Conservation (phyloP, 352 stramenopile species). For the Chrysophaeum taylorii region DNA sequence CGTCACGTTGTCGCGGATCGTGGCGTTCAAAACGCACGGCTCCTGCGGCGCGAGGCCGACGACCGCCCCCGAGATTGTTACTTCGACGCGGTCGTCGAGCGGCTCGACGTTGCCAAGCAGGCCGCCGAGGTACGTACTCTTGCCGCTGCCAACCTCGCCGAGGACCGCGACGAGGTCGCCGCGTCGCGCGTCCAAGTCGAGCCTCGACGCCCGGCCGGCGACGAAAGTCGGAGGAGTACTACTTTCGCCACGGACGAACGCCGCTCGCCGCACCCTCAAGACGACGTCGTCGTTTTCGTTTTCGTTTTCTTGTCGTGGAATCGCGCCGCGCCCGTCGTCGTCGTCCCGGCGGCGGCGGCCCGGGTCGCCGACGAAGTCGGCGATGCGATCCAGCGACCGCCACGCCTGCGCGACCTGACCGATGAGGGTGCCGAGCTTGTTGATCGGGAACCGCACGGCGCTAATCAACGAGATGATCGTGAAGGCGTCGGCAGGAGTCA, state of each 20-base stretch:
- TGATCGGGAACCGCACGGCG: conserved; percentile 54
- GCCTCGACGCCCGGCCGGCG: conserved; percentile 18
- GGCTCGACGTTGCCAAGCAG: conserved; percentile 47
- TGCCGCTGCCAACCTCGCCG: conserved; percentile 52
- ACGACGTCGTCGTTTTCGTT: conserved; percentile 4
- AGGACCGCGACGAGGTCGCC: conserved; percentile 27
- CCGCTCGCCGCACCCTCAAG: conserved; percentile 9
- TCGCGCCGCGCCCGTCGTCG: conserved; percentile 4
- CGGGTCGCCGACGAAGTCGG: conserved; percentile 35
- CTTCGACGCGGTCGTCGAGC: conserved; percentile 23
- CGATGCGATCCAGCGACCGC: conserved; percentile 34
- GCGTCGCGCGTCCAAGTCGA: conserved; percentile 32
- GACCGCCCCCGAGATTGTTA: too few species aligned
- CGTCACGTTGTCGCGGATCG: conserved; percentile 57
- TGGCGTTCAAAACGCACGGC: conserved; percentile 61
- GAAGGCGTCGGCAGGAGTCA: conserved; percentile 47
- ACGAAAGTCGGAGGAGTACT: conserved; percentile 27
- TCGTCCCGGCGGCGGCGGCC: background rate
- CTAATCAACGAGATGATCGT: conserved; percentile 45
- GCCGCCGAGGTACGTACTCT: conserved; percentile 50
- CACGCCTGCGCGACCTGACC: conserved; percentile 42
- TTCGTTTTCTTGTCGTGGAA: conserved; percentile 9
- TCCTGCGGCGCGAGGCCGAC: conserved; percentile 42
- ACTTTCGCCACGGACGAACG: background rate
- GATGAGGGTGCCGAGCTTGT: conserved; percentile 50